Conservation (phyloP, 768 basidiomycete genomes). For the Lentinula detonsa region DNA sequence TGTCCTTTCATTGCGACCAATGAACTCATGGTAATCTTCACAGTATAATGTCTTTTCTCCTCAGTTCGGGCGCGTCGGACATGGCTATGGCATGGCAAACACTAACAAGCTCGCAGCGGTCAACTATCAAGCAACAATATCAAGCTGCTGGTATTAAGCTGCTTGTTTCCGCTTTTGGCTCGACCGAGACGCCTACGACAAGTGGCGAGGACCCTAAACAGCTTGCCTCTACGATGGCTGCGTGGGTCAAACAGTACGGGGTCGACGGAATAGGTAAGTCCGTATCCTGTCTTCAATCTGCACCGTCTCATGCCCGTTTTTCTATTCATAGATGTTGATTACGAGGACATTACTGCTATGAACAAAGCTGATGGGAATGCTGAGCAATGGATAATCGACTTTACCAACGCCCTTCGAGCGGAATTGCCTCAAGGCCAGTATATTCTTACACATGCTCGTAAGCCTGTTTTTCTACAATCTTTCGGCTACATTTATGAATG, state of each 20-base stretch:
- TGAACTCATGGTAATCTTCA: not conserved
- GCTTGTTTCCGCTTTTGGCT: constrained; percentile 51
- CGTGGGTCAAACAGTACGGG: constrained; percentile 60
- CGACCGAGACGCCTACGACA: constrained; percentile 35
- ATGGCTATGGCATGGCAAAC: not conserved
- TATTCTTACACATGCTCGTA: constrained; percentile 53
- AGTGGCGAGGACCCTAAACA: constrained; percentile 49
- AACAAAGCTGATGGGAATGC: constrained; percentile 45
- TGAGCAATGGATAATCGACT: constrained; percentile 50
- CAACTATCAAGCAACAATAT: constrained; percentile 39
- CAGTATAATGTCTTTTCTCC: constrained; percentile 32
- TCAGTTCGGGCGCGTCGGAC: constrained; percentile 34
- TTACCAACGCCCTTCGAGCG: constrained; percentile 44
- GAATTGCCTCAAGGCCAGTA: constrained; percentile 43
- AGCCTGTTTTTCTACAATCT: constrained; percentile 13
- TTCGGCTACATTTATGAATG: not conserved
- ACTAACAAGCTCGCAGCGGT: constrained; percentile 30
- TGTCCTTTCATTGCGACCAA: no score
- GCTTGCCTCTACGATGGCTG: constrained; percentile 59
- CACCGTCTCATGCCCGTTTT: no score
- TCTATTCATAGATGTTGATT: no score
- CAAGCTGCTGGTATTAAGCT: constrained; percentile 49
- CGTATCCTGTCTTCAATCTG: no score
- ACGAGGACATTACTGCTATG: constrained; percentile 37
- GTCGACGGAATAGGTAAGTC: constrained; percentile 49